Evolutionary conservation across 345 rosid genomes (phyloP), one percentile per base, ranked within the genome.

Genomic region (Pistacia integerrima): DNA sequence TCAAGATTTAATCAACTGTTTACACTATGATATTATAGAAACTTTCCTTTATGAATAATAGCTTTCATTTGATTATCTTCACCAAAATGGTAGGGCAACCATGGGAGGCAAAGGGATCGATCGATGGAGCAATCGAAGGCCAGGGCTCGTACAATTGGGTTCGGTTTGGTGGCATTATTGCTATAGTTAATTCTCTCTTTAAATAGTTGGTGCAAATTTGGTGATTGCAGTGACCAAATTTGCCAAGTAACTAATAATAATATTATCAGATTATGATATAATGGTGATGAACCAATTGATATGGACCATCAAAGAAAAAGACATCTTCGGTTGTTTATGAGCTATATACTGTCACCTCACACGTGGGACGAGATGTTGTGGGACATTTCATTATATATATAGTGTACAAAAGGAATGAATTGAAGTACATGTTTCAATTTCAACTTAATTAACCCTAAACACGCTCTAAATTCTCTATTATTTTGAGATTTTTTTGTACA

Each of bases 311-410:
- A 64, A 65, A 49, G 33, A 63, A 63, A n/a, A 59, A 63, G 76
- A 62, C 69, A 49, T 51, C 18, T 63, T 33, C 6, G 18, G 56
- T 74, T 66, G 38, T 65, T 55, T 54, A 35, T 18, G 54, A 38
- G 36, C 71, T 25, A 74, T 52, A 41, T 52, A 35, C 71, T 67
- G 72, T 67, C 78, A 66, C 41, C 54, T 65, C 78, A 75, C 78
- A 75, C 78, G 72, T 75, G 76, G 76, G 60, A 46, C 12, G 55
- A 33, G 59, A 73, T 73, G 78, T 4, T 22, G 78, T 66, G 78
- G 78, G 71, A 9, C 72, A 41, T 54, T 58, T 12, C 18, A 65
- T 54, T 8, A 51, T 68, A 65, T 9, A 36, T 33, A 70, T 64
- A 17, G 17, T 8, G 14, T 25, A 12, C 18, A 54, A 13, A 25